Evolutionary conservation across 1,284 basidiomycete species (phyloP), one percentile per base, ranked within the genome.

Genomic region (Termitomyces sp.): DNA sequence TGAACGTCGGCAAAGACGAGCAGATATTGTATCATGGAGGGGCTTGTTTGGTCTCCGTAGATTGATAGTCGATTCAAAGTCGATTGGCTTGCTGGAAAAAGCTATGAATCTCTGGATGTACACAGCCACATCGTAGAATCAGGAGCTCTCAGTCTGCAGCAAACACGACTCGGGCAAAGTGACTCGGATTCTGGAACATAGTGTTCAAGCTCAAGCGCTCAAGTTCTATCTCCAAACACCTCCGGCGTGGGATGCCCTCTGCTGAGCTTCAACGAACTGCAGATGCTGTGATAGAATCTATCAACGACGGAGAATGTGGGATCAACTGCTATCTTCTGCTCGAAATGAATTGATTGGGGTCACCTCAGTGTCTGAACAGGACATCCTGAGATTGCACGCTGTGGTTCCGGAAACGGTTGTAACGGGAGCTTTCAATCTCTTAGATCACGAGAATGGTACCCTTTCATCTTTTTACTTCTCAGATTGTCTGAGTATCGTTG

Each of bases 1-100:
- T 94, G 91, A 8, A 78, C 79, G 67, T 91, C 88, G 1, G 90
- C 89, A 66, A 91, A 89, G 44, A 87, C 76, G 48, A 93, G 71
- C 46, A 93, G 76, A 67, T 86, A 93, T 55, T 73, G 69, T 28
- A 61, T 57, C 57, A 56, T 56, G 34, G 33, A 30, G n/a, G n/a
- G n/a, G n/a, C n/a, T n/a, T n/a, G n/a, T n/a, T n/a, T n/a, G n/a
- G n/a, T n/a, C n/a, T n/a, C n/a, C n/a, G n/a, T n/a, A n/a, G n/a
- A n/a, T n/a, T n/a, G n/a, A n/a, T n/a, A n/a, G n/a, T n/a, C n/a
- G n/a, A n/a, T n/a, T n/a, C n/a, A n/a, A n/a, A n/a, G n/a, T n/a
- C n/a, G n/a, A n/a, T n/a, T n/a, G n/a, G n/a, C n/a, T n/a, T n/a
- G n/a, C n/a, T n/a, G n/a, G n/a, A n/a, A n/a, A n/a, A n/a, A n/a